Base-by-base conservation (phyloP, 1,139 yeast genomes). In the Scheffersomyces stambukii region DNA sequence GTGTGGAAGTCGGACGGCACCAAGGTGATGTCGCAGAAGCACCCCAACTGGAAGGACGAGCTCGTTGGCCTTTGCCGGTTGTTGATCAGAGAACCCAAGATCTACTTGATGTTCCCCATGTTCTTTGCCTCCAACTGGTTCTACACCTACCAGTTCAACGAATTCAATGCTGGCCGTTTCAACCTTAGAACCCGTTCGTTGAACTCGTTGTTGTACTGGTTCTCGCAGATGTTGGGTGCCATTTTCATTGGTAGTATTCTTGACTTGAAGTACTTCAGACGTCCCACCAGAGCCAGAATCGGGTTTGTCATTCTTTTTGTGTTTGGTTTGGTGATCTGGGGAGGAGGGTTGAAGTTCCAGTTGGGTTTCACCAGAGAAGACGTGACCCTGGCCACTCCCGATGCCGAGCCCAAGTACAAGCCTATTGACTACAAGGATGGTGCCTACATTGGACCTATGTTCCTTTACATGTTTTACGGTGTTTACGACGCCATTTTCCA, bases 121-220 rank as follows among this genome's bases (percentile, higher is more conserved):
- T 77, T 76, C 50, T 71, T 73, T 44, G 66, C 77, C 13, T 72
- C 81, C 23, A 77, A 77, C 59, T 75, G 78, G 77, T 77, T 75
- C 56, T 74, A 74, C 59, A 72, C 81, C 24, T 76, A 76, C 52
- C 81, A 77, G 51, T 75, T 73, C 43, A 75, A 75, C 46, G 73
- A 71, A 37, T 64, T 70, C 48, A 76, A 76, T 48, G 73, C 70
- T 21, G 73, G 73, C 13, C 60, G 71, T 36, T 77, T 77, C 54
- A 74, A 69, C 46, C 54, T 75, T 33, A 64, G 81, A 50, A 72
- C 82, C 16, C 65, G 82, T 46, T 70, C 82, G 3, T 63, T 76
- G 45, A 76, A 76, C 56, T 70, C 76, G 13, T 59, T 75, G 32
- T 65, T 76, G 33, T 77, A 75, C 55, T 77, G 81, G 81, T 49